Evolutionary conservation across 2,329 filamentous ascomycete species (phyloP).

Genomic region (Arthrocladium fulminans): DNA sequence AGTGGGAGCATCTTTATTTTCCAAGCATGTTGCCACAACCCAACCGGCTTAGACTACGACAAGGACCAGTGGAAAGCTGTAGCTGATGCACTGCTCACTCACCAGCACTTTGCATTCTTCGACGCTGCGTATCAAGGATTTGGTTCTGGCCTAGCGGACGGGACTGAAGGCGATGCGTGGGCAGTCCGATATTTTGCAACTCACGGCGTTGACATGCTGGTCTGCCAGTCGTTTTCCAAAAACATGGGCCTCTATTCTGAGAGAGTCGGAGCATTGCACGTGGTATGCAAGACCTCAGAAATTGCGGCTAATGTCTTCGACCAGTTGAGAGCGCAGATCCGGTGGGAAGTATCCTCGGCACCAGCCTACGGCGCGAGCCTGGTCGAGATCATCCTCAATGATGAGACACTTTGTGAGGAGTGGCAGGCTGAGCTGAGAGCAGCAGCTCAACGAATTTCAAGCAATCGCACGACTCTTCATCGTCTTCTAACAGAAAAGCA

Average conservation of each 20-base stretch:
- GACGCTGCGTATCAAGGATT: conserved; percentile 97
- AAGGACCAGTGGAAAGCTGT: conserved; percentile 87
- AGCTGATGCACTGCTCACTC: conserved; percentile 64
- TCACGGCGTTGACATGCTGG: conserved; percentile 53
- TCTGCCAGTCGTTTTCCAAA: conserved; percentile 54
- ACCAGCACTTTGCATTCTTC: conserved; percentile 92
- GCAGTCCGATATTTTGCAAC: conserved; percentile 87
- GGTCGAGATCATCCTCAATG: conserved; percentile 24
- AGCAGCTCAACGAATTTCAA: background rate
- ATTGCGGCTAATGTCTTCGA: background rate
- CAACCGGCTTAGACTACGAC: conserved; percentile 87
- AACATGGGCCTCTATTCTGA: conserved; percentile 82
- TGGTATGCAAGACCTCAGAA: conserved; percentile 20
- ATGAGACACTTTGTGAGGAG: conserved; percentile 20
- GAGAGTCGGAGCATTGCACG: conserved; percentile 87
- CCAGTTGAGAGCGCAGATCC: conserved; percentile 13
- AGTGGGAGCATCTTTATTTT: conserved; percentile 75
- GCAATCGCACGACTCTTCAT: background rate
- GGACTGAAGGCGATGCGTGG: conserved; percentile 69
- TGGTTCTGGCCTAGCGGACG: conserved; percentile 68
- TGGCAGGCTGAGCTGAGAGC: conserved; percentile 27
- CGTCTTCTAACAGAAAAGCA: background rate
- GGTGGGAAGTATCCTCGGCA: conserved; percentile 26
- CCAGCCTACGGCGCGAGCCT: conserved; percentile 27
- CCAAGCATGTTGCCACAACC: conserved; percentile 94